Evolutionary conservation across 1,284 basidiomycete species (phyloP).

Genomic region (Ceratobasidium sp.): DNA sequence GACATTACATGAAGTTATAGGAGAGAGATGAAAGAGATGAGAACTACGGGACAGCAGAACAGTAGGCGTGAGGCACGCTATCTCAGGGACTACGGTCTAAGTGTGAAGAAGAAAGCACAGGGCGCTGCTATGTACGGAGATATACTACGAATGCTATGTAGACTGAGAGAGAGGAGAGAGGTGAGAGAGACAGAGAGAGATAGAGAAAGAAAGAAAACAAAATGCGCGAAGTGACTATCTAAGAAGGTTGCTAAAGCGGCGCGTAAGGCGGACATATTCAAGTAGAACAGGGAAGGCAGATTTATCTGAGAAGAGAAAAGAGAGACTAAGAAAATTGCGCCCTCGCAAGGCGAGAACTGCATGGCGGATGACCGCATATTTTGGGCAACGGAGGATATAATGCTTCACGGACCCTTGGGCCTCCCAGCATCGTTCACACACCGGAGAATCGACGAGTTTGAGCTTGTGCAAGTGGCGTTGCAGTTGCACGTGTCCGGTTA

Average conservation of each 20-base stretch:
- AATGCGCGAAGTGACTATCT: not conserved
- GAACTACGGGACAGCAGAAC: too few species aligned
- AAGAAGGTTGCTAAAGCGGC: not conserved
- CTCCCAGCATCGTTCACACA: not conserved
- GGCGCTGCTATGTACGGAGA: too few species aligned
- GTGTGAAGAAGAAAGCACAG: too few species aligned
- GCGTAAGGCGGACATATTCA: not conserved
- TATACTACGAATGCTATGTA: too few species aligned
- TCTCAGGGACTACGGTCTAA: too few species aligned
- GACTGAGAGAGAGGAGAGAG: too few species aligned
- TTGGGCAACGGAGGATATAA: conserved; percentile 1
- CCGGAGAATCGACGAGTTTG: not conserved
- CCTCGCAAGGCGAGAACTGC: not conserved
- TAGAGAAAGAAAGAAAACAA: not conserved
- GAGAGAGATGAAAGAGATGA: too few species aligned
- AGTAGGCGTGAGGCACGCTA: too few species aligned
- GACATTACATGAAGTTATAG: not conserved
- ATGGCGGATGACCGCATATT: not conserved
- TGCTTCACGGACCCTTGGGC: not conserved
- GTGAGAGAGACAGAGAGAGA: not conserved
- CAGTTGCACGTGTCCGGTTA: not conserved
- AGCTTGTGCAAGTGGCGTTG: not conserved
- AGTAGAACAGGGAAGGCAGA: not conserved
- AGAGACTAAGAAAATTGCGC: not conserved
- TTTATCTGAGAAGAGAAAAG: not conserved